These are phyloP conservation scores for Zygosaccharomyces pseudorouxii DNA, from an alignment of 805 yeast genomes.

Conservation along the genomic window DNA sequence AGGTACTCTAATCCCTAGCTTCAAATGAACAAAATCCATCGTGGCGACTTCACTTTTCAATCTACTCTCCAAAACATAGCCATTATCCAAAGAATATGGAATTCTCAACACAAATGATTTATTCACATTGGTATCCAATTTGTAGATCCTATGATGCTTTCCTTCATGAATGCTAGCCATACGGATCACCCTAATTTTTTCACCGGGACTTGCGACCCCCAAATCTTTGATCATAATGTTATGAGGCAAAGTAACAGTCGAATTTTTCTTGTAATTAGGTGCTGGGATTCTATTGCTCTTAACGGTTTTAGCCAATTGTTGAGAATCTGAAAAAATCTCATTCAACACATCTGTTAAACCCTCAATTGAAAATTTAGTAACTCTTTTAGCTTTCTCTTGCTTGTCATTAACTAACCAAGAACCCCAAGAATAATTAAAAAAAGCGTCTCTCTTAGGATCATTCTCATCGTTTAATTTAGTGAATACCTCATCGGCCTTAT, in stretches of 20 bases:
- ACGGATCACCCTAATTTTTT: conserved; percentile 53
- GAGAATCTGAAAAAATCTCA: conserved; percentile 40
- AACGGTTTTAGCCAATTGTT: conserved; percentile 29
- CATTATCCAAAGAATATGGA: conserved; percentile 75
- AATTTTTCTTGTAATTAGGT: conserved; percentile 39
- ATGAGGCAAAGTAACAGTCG: conserved; percentile 44
- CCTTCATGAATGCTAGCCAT: conserved; percentile 89
- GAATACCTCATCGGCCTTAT: conserved; percentile 35
- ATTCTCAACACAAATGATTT: conserved; percentile 71
- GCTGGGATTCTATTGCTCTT: conserved; percentile 28
- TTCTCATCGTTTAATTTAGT: conserved; percentile 56
- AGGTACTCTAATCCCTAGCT: conserved; percentile 68
- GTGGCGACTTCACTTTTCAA: conserved; percentile 92
- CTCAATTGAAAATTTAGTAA: conserved; percentile 73
- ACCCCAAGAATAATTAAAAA: conserved; percentile 92
- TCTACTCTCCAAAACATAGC: conserved; percentile 57
- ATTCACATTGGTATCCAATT: conserved; percentile 53
- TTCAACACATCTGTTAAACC: conserved; percentile 60
- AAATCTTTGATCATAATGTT: conserved; percentile 42
- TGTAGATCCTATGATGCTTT: conserved; percentile 84
- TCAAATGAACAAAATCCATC: conserved; percentile 67
- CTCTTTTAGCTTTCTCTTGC: conserved; percentile 67
- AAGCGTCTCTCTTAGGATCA: conserved; percentile 64
- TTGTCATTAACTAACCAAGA: conserved; percentile 84
- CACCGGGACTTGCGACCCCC: conserved; percentile 43